Base-by-base conservation (phyloP, 2,329 filamentous ascomycete genomes). In the Fusarium clavum region DNA sequence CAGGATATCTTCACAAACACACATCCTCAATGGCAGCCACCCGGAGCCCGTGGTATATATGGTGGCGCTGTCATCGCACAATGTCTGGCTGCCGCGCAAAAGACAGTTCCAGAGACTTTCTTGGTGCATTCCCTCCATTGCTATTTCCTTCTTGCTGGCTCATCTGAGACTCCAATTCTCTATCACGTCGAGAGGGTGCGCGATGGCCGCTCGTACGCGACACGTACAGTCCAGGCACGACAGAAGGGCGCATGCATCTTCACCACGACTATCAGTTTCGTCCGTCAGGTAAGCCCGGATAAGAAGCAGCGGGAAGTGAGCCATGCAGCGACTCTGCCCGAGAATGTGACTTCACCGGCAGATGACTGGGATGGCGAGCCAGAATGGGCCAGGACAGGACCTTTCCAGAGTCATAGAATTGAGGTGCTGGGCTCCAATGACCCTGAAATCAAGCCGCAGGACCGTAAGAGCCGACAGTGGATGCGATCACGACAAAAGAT, bases 121-220 rank as follows among this genome's bases (percentile, higher is more conserved):
- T 88, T 90, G 64, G 90, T 96, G 52, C 96, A 99, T 84, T 95
- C 92, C 77, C 98, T 97, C 92, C 96, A 99, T 86, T 98, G 96
- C 87, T 99, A 98, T 84, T 99, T 99, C 80, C 90, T 99, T 34
- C 90, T 98, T 3, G 94, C 95, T 7, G 96, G 96, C 29, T 92
- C 95, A 77, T 86, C 89, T 14, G 89, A 92, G 64, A 91, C 96
- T 20, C 95, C 96, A 32, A 92, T 98, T 71, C 86, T 98, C 67
- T 98, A 97, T 83, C 93, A 98, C 78, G 96, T 99, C 48, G 96
- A 98, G 83, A 89, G 93, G 55, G 94, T 99, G 49, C 91, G 96
- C 58, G 94, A 97, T 78, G 96, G 96, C 11, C 90, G 91, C 64
- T 94, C 92, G 54, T 99, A 94, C 79, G 91, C 93, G 57, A 98